Evolutionary conservation across 106 monocot species (phyloP), one percentile per base, ranked within the genome.

Genomic region (Acanthochlamys bracteata): DNA sequence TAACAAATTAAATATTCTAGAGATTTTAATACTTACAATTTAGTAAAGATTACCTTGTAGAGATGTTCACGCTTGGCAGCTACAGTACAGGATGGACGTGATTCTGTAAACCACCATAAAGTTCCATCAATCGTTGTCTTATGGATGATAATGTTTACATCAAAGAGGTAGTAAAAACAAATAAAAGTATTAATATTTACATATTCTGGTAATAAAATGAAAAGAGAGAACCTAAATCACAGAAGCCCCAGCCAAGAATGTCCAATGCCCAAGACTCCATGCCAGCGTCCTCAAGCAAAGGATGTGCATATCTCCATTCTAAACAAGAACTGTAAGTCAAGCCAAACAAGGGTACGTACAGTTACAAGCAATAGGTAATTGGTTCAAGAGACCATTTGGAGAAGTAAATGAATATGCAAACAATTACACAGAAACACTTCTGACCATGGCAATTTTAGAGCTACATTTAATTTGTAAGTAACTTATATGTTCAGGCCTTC

Each of bases 191-290:
- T 14, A 14, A 49, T 2, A 17, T 10, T 49, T 14, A 4, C 10
- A 9, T 17, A 49, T 49, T 49, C 15, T 4, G 17, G 49, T 49
- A 49, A 49, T 4, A 4, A 12, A 49, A 49, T 33, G 33, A 49
- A 49, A 49, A 12, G 49, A 43, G 20, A 39, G 15, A 65, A 88
- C 96, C 76, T 80, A 98, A 81, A 77, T 98, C 91, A 76, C 85
- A 98, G 55, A 98, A 98, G 25, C 96, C 96, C 96, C 91, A 98
- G 60, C 96, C 96, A 74, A 98, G 85, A 74, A 98, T 83, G 61
- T 98, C 96, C 39, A 98, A 67, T 63, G 96, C 96, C 96, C 96
- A 98, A 43, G 91, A 54, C 69, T 98, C 91, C 11, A 78, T 7
- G 57, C 91, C 91, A 78, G 82, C 79, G 67, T 79, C 68, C 74